Evolutionary conservation across 345 rosid species (phyloP), one percentile per base, ranked within the genome.

Genomic region (Camelina laxa): DNA sequence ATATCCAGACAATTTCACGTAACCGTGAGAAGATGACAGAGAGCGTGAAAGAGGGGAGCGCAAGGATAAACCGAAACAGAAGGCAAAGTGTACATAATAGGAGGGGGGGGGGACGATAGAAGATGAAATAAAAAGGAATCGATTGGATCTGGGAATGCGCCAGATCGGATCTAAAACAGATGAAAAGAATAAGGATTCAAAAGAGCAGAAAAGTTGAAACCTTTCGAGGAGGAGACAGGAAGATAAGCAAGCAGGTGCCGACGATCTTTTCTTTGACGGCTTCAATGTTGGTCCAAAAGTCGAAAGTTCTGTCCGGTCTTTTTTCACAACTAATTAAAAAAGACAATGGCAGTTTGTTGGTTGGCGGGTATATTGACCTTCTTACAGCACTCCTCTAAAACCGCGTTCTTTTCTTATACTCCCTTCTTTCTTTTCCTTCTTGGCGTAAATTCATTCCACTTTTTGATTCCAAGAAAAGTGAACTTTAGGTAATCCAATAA

Each of bases 101-200:
- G 9, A 5, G 17, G 48, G 39, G n/a, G 31, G 48, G 27, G 19
- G 45, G 11, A 35, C 30, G 30, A 24, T 24, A 36, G 45, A 59
- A 27, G 30, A 16, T n/a, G 38, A 15, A 56, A 56, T 27, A 16
- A 5, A 30, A 24, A 24, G 5, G 44, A 30, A 57, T 56, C 44
- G 50, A 65, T 22, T 10, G 75, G 72, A 76, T 76, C 80, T 62
- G 80, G 65, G 75, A 69, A 54, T 14, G 24, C 69, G 60, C 53
- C 21, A 56, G 65, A 74, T 67, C 68, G 58, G 79, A 76, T 63
- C 75, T 42, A 35, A 76, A 69, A 54, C 21, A 53, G 27, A 76
- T 42, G 35, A 24, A 57, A 76, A 48, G 19, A 51, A 51, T 48
- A 65, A 59, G 22, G 67, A 65, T 17, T 48, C 39, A 39, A 66